These are phyloP conservation scores for Saprolegnia parasitica DNA, from an alignment of 352 stramenopile genomes.

Conservation along the genomic window DNA sequence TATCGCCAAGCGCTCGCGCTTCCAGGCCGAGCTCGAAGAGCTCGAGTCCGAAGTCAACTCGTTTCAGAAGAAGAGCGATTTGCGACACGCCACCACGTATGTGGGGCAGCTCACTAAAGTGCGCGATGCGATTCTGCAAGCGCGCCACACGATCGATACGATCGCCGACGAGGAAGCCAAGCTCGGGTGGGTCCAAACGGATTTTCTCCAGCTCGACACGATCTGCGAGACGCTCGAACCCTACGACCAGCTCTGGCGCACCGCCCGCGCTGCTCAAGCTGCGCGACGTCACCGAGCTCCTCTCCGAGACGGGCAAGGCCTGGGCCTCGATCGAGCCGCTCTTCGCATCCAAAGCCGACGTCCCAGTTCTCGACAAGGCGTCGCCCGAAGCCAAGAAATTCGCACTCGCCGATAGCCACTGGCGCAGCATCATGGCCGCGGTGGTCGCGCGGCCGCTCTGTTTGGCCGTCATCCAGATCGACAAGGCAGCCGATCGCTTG, in stretches of 20 bases:
- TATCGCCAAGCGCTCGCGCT: slow-evolving; percentile 58
- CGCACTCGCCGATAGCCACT: slow-evolving; percentile 40
- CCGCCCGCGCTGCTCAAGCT: slow-evolving; percentile 42
- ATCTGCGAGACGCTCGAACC: slow-evolving; percentile 69
- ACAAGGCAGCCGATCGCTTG: slow-evolving; percentile 38
- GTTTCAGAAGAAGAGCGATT: slow-evolving; percentile 71
- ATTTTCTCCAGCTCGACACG: slow-evolving; percentile 69
- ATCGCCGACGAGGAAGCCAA: slow-evolving; percentile 60
- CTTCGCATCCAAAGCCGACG: slow-evolving; percentile 37
- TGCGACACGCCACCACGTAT: slow-evolving; percentile 68
- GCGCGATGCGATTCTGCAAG: slow-evolving; percentile 54
- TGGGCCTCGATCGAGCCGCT: slow-evolving; percentile 52
- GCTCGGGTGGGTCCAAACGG: slow-evolving; percentile 59
- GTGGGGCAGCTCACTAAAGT: slow-evolving; percentile 70
- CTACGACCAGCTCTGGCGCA: slow-evolving; percentile 74
- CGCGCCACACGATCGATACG: slow-evolving; percentile 50
- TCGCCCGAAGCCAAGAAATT: slow-evolving; percentile 47
- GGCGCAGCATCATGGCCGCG: slow-evolving; percentile 32
- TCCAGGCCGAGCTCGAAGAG: slow-evolving; percentile 67
- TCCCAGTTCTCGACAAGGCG: slow-evolving; percentile 40
- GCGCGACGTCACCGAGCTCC: slow-evolving; percentile 37
- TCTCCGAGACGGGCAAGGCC: slow-evolving; percentile 39
- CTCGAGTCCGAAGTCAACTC: slow-evolving; percentile 63
- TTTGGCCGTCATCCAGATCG: slow-evolving; percentile 34
- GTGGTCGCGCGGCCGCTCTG: slow-evolving; percentile 39